Conservation (phyloP, 1,139 yeast species). For the Protomyces arabidopsidicola region DNA sequence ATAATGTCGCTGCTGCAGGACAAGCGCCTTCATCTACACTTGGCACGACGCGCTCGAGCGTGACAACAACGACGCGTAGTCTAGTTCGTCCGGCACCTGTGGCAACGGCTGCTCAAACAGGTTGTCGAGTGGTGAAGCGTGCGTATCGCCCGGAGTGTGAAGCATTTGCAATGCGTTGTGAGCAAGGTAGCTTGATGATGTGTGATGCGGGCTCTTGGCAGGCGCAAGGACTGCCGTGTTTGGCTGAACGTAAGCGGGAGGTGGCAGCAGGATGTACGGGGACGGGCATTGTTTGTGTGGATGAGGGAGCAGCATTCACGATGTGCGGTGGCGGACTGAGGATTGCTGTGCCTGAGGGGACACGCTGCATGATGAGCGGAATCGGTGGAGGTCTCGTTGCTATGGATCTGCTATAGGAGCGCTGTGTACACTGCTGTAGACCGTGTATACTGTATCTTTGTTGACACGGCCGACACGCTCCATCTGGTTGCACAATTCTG, state of each 20-base stretch:
- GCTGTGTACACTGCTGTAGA: neutral
- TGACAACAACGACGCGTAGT: neutral
- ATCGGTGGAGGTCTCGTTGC: slow-evolving; percentile 12
- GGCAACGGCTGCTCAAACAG: neutral
- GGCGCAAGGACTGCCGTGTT: neutral
- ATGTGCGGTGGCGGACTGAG: neutral
- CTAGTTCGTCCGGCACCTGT: neutral
- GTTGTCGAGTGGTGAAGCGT: slow-evolving; percentile 1
- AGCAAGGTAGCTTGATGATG: neutral
- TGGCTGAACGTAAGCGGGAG: neutral
- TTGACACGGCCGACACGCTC: too few relatives aligned
- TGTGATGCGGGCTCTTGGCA: slow-evolving; percentile 13
- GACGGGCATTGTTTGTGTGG: slow-evolving; percentile 10
- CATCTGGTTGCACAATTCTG: too few relatives aligned
- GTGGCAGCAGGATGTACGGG: neutral
- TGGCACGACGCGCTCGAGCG: neutral
- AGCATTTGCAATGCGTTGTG: slow-evolving; percentile 10
- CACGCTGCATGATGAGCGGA: slow-evolving; percentile 1
- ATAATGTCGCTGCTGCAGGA: neutral
- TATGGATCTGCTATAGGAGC: neutral
- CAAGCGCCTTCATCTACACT: neutral
- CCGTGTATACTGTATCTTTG: neutral
- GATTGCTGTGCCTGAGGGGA: slow-evolving; percentile 6
- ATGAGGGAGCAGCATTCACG: slow-evolving; percentile 3
- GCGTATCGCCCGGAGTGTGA: slow-evolving; percentile 2